Percentiles rank a stretch among this genome's conserved stretches.
Evolutionary conservation across 202 grass and related monocot species (phyloP).

Genomic region (Cymbopogon flexuosus): DNA sequence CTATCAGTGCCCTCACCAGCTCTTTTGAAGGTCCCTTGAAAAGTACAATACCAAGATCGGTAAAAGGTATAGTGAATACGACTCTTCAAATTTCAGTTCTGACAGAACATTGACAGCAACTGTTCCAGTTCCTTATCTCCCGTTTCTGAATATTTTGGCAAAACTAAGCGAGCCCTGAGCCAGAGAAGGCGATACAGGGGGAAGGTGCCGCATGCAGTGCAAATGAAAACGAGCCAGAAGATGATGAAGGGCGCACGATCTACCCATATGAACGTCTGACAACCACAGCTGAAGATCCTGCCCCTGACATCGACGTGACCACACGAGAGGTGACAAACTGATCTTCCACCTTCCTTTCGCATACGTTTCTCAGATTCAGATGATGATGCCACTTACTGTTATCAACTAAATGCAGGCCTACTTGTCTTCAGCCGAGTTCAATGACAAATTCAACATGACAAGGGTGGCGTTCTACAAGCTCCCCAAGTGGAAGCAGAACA

Average conservation of each 20-base stretch:
- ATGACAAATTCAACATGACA: conserved; percentile 74
- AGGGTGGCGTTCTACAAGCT: conserved; percentile 66
- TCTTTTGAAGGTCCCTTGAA: conserved; percentile 57
- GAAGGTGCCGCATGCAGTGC: conserved; percentile 18
- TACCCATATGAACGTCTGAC: conserved; percentile 59
- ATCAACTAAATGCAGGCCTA: conserved; percentile 47
- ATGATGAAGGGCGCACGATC: conserved; percentile 38
- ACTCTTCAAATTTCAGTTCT: not conserved
- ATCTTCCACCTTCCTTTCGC: not conserved
- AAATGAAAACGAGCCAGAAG: conserved; percentile 46
- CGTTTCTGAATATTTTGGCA: not conserved
- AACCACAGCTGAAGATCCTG: conserved; percentile 49
- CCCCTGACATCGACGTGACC: conserved; percentile 56
- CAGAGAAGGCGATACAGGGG: conserved; percentile 42
- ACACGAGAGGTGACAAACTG: conserved; percentile 56
- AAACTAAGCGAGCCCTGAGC: conserved; percentile 28
- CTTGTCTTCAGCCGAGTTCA: conserved; percentile 67
- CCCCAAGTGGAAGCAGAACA: conserved; percentile 94
- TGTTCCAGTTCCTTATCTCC: not conserved
- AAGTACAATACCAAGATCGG: conserved; percentile 66
- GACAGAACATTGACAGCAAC: not conserved
- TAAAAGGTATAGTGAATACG: conserved; percentile 51
- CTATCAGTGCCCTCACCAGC: conserved; percentile 50
- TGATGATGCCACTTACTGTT: not conserved
- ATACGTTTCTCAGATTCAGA: not conserved